phyloP scores from a whole-genome alignment of 176 grass and related monocot genomes.

The Pharus latifolius region DNA sequence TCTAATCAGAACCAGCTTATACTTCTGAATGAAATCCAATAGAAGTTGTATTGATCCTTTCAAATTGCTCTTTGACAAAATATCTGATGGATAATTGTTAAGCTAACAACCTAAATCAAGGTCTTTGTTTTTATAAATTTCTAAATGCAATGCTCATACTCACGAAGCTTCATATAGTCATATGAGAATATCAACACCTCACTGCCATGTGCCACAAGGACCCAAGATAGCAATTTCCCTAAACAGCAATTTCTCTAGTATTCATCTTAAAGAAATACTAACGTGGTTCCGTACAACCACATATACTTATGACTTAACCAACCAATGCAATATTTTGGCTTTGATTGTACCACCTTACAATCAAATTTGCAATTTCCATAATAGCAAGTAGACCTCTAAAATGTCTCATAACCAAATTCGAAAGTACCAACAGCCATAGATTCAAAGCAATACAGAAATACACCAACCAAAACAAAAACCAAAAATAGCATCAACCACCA shows the following conservation, averaged over 20 bases:
- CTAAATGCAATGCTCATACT: neutral
- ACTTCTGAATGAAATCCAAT: too few species aligned
- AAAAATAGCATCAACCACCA: neutral
- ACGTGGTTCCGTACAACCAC: neutral
- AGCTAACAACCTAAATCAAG: neutral
- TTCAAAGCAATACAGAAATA: neutral
- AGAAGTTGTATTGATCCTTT: too few species aligned
- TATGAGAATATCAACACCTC: neutral
- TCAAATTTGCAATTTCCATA: neutral
- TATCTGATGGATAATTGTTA: too few species aligned
- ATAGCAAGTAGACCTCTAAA: too few species aligned
- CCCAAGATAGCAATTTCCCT: neutral
- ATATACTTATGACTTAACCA: neutral
- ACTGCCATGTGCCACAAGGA: neutral
- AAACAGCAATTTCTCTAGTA: neutral
- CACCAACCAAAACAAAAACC: neutral
- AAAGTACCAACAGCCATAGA: neutral
- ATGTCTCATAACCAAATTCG: too few species aligned
- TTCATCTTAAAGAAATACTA: neutral
- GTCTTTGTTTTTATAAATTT: neutral
- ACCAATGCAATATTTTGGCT: neutral
- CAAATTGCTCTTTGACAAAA: too few species aligned
- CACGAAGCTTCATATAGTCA: neutral
- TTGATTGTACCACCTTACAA: neutral
- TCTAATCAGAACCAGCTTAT: too few species aligned